Evolutionary conservation across 345 rosid genomes (phyloP), one percentile per base, ranked within the genome.

Genomic region (Ailanthus altissimus): DNA sequence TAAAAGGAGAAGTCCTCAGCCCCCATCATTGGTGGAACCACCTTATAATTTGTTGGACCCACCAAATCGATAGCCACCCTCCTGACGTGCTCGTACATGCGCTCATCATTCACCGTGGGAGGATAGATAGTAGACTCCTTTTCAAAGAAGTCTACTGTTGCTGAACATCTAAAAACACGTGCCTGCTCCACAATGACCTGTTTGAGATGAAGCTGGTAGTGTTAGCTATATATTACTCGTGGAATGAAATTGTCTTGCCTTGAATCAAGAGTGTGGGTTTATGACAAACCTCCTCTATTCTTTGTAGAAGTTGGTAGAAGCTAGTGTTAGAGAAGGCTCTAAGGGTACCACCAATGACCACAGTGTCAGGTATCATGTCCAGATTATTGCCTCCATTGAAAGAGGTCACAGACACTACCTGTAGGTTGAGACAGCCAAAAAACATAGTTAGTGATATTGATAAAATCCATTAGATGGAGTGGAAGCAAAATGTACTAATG

Each of bases 1-100:
- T 90, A 94, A 76, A 94, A 94, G 20, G 97, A 87, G 76, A 92
- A 94, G 81, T 94, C 98, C 83, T 94, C 98, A 0, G 98, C 97
- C 20, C 97, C 98, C 98, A 94, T 94, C 88, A 91, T 84, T 0
- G 93, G 93, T 14, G 87, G 92, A 23, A 91, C 92, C 69, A 87
- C 82, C 57, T 84, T 83, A 75, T 91, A 92, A 67, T 88, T 82
- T n/a, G 60, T 73, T 8, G 78, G 81, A 63, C 97, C 97, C 8
- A 92, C 72, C 83, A 94, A 67, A 42, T 90, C 91, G 3, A 67
- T 59, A 0, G 93, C 90, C 71, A 86, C 94, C 77, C 87, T 89
- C 83, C 79, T 87, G n/a, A 91, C 94, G 77, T 94, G 98, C 75
- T 88, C 84, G 73, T 88, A 91, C 90, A 88, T 85, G 28, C 26